Evolutionary conservation across 306 rosid species (phyloP).

Genomic region (Cucurbita argyrosperma): DNA sequence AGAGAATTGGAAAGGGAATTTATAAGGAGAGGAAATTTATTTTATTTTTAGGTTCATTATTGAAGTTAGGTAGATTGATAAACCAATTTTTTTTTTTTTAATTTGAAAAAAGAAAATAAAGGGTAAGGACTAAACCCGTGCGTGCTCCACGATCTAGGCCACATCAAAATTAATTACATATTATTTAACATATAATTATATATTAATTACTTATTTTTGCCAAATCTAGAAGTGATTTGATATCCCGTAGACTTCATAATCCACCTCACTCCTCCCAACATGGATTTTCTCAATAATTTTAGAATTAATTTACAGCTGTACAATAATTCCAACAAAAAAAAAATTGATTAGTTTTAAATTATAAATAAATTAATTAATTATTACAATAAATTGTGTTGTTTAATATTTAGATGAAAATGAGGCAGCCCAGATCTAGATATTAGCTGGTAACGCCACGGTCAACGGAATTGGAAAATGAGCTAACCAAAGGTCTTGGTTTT

Average conservation of each 20-base stretch:
- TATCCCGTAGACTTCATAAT: background rate
- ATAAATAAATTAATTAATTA: background rate
- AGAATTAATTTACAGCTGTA: background rate
- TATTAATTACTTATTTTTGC: background rate
- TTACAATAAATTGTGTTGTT: background rate
- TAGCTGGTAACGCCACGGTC: background rate
- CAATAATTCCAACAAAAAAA: background rate
- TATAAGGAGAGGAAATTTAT: slow-evolving; percentile 1
- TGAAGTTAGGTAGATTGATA: too few relatives aligned
- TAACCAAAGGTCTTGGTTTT: background rate
- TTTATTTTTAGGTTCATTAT: too few relatives aligned
- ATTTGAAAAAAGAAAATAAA: too few relatives aligned
- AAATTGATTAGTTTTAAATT: background rate
- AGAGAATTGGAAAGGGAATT: background rate
- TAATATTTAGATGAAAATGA: background rate
- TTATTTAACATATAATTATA: background rate
- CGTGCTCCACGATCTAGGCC: background rate
- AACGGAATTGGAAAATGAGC: background rate
- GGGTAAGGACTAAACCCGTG: background rate
- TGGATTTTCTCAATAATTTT: background rate
- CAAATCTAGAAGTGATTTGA: background rate
- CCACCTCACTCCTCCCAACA: background rate
- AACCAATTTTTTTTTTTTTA: too few relatives aligned
- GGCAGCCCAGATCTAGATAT: background rate
- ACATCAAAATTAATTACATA: background rate